phyloP scores from a whole-genome alignment of 305 asterid genomes.

The Striga hermonthica region DNA sequence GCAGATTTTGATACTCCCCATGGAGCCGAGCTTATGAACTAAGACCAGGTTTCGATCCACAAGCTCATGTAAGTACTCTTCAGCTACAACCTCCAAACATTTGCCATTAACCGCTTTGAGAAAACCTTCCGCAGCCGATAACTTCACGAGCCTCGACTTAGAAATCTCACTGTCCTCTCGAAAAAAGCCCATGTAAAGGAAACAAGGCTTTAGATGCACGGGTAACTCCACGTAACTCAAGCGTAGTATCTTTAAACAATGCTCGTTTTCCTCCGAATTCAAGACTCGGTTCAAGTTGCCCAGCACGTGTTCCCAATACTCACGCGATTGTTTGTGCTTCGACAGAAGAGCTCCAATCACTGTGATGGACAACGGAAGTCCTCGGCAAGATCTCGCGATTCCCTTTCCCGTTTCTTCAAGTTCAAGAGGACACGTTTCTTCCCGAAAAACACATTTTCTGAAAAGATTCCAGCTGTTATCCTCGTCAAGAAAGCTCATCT shows the following conservation, averaged over 20 bases:
- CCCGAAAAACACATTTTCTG: conserved; percentile 2
- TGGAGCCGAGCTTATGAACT: background rate
- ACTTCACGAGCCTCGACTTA: background rate
- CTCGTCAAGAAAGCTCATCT: conserved; percentile 24
- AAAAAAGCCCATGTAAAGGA: conserved; percentile 26
- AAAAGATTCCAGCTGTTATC: conserved; percentile 19
- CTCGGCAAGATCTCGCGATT: conserved; percentile 29
- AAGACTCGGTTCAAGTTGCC: conserved; percentile 11
- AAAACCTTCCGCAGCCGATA: conserved; percentile 32
- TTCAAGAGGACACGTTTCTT: background rate
- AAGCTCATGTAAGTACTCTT: conserved; percentile 16
- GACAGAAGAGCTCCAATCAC: too few relatives aligned
- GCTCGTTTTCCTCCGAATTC: conserved; percentile 18
- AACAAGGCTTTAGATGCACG: conserved; percentile 18
- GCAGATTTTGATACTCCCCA: conserved; percentile 5
- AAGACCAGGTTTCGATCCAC: conserved; percentile 23
- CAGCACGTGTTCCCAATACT: too few relatives aligned
- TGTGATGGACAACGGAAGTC: conserved; percentile 32
- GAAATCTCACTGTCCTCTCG: conserved; percentile 11
- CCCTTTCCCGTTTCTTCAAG: conserved; percentile 29
- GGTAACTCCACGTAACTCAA: conserved; percentile 14
- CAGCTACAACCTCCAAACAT: conserved; percentile 22
- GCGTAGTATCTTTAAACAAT: conserved; percentile 13
- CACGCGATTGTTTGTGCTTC: too few relatives aligned
- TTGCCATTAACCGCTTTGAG: conserved; percentile 19